Conservation (phyloP, 75 land plant species). For the Isoetes taiwanensis region DNA sequence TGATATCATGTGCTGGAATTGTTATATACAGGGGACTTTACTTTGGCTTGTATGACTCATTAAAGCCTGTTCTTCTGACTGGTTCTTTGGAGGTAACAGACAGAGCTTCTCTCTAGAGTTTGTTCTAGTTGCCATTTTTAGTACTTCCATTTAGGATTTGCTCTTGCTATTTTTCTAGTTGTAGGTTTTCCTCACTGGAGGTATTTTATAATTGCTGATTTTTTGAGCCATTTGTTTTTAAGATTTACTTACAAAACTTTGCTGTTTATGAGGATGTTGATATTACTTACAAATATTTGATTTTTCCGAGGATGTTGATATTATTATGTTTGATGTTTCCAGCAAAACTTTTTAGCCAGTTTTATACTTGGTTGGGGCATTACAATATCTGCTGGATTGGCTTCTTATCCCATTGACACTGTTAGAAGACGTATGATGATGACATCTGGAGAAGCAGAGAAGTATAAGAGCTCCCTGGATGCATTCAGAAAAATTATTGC, state of each 20-base stretch:
- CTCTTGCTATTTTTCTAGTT: not conserved
- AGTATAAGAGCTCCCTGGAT: slow-evolving; percentile 40
- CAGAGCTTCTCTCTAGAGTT: not conserved
- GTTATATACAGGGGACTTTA: slow-evolving; percentile 71
- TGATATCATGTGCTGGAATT: slow-evolving; percentile 52
- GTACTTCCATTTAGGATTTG: not conserved
- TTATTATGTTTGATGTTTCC: slow-evolving; percentile 15
- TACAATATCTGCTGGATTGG: slow-evolving; percentile 48
- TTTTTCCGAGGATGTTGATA: not conserved
- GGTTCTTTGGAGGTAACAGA: slow-evolving; percentile 54
- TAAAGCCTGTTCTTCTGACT: slow-evolving; percentile 63
- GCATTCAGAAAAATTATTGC: slow-evolving; percentile 47
- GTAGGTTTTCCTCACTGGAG: not conserved
- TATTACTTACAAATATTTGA: not conserved
- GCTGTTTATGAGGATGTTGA: not conserved
- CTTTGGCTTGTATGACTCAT: slow-evolving; percentile 79
- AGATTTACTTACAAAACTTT: not conserved
- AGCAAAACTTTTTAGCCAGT: slow-evolving; percentile 68
- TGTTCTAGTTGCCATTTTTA: too few relatives aligned
- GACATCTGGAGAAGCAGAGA: slow-evolving; percentile 53
- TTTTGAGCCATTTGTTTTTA: slow-evolving; percentile 1
- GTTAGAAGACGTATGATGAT: slow-evolving; percentile 73
- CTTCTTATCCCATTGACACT: slow-evolving; percentile 73
- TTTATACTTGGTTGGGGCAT: slow-evolving; percentile 69
- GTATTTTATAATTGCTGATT: not conserved